Evolutionary conservation across 768 basidiomycete genomes (phyloP).

Genomic region (Trametes punicea): DNA sequence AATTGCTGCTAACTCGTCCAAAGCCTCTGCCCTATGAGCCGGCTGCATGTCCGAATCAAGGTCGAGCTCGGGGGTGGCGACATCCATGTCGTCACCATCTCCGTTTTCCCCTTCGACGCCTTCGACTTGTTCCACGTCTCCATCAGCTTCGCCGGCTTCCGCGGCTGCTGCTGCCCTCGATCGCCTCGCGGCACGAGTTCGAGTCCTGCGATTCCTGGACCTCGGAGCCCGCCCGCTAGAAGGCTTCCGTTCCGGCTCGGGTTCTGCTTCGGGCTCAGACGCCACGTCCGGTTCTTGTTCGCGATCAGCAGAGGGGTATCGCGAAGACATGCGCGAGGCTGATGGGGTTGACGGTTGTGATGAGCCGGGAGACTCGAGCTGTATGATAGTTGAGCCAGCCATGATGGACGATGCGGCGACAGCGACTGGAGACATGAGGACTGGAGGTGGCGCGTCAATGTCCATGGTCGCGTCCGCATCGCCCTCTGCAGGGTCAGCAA

Average conservation of each 20-base stretch:
- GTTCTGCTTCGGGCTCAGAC: slow-evolving; percentile 24
- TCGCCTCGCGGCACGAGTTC: slow-evolving; percentile 11
- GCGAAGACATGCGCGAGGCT: slow-evolving; percentile 37
- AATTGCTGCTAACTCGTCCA: slow-evolving; percentile 84
- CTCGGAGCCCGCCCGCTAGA: slow-evolving; percentile 7
- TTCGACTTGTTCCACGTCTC: slow-evolving; percentile 28
- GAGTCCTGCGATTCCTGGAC: slow-evolving; percentile 15
- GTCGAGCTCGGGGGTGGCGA: slow-evolving; percentile 41
- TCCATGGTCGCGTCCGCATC: slow-evolving; percentile 24
- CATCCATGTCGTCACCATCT: slow-evolving; percentile 39
- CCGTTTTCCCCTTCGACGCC: slow-evolving; percentile 31
- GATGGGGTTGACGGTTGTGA: slow-evolving; percentile 36
- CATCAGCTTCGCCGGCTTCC: slow-evolving; percentile 26
- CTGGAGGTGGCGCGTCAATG: slow-evolving; percentile 23
- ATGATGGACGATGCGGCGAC: slow-evolving; percentile 47
- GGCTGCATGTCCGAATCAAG: slow-evolving; percentile 71
- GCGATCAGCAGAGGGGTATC: slow-evolving; percentile 40
- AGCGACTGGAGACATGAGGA: slow-evolving; percentile 29
- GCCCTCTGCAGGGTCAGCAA: slow-evolving; percentile 28
- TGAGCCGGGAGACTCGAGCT: slow-evolving; percentile 37
- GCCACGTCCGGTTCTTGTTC: slow-evolving; percentile 18
- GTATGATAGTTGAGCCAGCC: slow-evolving; percentile 41
- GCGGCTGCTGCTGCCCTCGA: slow-evolving; percentile 17
- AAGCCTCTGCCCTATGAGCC: slow-evolving; percentile 80
- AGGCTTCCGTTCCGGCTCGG: slow-evolving; percentile 17